phyloP scores from a whole-genome alignment of 2,329 filamentous ascomycete genomes.

The Cladobotryum mycophilum region DNA sequence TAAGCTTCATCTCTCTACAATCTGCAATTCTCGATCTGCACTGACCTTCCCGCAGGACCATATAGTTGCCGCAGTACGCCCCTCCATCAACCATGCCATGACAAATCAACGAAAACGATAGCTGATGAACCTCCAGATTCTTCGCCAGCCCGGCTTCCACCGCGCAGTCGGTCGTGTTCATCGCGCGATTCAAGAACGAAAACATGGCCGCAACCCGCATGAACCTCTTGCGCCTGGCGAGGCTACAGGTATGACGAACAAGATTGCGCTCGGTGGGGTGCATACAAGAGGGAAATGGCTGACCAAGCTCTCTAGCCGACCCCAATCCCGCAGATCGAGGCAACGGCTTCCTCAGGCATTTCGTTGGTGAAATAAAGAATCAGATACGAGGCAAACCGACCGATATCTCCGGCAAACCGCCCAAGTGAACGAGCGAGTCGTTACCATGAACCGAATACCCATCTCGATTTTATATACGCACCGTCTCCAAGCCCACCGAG shows the following conservation, averaged over 20 bases:
- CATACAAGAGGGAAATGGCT: background rate
- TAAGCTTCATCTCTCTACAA: background rate
- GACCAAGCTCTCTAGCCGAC: conserved; percentile 22
- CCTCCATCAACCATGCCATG: background rate
- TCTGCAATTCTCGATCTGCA: background rate
- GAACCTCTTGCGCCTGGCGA: conserved; percentile 47
- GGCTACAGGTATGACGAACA: conserved; percentile 37
- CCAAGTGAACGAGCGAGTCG: conserved; percentile 16
- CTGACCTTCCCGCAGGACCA: conserved; percentile 20
- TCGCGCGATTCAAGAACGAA: conserved; percentile 40
- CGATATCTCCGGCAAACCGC: conserved; percentile 26
- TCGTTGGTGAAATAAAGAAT: conserved; percentile 45
- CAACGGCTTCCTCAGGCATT: conserved; percentile 39
- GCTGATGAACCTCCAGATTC: conserved; percentile 32
- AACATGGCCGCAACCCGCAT: conserved; percentile 43
- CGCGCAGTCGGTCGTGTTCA: conserved; percentile 48
- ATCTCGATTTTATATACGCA: too few species aligned
- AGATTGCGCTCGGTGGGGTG: too few species aligned
- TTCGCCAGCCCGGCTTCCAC: conserved; percentile 46
- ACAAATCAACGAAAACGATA: background rate
- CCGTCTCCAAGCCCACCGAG: too few species aligned
- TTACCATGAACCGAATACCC: too few species aligned
- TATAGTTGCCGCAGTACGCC: conserved; percentile 27
- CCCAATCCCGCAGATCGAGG: conserved; percentile 21
- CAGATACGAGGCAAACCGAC: conserved; percentile 42